phyloP scores from a whole-genome alignment of 306 rosid species.

The Vigna radiata region DNA sequence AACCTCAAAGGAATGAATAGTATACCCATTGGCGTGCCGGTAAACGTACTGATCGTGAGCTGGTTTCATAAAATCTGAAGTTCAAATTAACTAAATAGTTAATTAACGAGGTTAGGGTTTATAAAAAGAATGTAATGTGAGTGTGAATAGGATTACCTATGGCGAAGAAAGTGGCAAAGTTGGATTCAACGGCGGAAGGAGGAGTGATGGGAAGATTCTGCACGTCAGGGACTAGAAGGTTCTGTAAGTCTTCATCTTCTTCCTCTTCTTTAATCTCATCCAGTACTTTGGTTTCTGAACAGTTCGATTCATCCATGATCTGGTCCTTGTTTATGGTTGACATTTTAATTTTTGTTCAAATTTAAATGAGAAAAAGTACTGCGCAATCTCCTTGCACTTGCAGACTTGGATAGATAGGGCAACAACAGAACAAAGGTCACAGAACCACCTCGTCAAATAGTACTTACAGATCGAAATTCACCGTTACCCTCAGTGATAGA shows the following conservation, averaged over 20 bases:
- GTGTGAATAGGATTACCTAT: constrained; percentile 53
- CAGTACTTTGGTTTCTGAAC: constrained; percentile 29
- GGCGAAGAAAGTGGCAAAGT: constrained; percentile 80
- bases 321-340: constrained; percentile 38
- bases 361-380: constrained; percentile 8
- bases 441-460: not conserved
- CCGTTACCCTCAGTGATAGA: constrained; percentile 96
- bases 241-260: constrained; percentile 59
- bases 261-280: constrained; percentile 30
- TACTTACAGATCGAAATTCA: constrained; percentile 74
- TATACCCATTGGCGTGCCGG: constrained; percentile 95
- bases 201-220: constrained; percentile 73
- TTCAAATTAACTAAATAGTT: not conserved
- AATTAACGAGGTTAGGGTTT: constrained; percentile 49
- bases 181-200: constrained; percentile 77
- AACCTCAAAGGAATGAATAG: not conserved
- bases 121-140: not conserved
- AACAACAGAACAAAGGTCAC: not conserved
- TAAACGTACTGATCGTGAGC: constrained; percentile 81
- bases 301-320: constrained; percentile 36
- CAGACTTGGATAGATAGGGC: constrained; percentile 1
- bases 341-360: constrained; percentile 33
- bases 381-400: not conserved
- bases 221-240: constrained; percentile 69
- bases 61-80: constrained; percentile 79